Evolutionary conservation across 179 eudicot species (phyloP).

Genomic region (Camellia oleifera): DNA sequence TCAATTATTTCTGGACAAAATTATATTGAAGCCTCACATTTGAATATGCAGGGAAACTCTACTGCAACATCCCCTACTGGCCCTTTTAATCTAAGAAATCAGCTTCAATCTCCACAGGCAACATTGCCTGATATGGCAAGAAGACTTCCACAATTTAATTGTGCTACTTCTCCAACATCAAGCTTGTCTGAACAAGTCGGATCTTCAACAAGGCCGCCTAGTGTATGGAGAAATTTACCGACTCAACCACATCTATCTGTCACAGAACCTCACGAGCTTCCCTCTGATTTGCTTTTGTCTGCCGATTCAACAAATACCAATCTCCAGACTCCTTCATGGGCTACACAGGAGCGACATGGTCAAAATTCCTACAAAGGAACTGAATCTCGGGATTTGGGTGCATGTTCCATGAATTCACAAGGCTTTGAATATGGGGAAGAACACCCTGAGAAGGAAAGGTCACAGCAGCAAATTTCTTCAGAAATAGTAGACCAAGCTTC

Average conservation of each 20-base stretch:
- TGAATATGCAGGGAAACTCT: slow-evolving; percentile 16
- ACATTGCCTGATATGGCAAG: slow-evolving; percentile 17
- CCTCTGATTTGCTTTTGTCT: slow-evolving; percentile 13
- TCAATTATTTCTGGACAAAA: not conserved
- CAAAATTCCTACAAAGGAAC: slow-evolving; percentile 17
- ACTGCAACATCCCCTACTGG: slow-evolving; percentile 11
- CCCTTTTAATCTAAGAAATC: slow-evolving; percentile 14
- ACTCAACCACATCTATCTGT: slow-evolving; percentile 22
- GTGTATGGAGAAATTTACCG: slow-evolving; percentile 20
- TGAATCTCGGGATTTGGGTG: slow-evolving; percentile 18
- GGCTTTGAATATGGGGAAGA: slow-evolving; percentile 13
- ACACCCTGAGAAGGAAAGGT: slow-evolving; percentile 14
- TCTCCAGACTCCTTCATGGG: slow-evolving; percentile 18
- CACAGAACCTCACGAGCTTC: slow-evolving; percentile 10
- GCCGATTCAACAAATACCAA: slow-evolving; percentile 25
- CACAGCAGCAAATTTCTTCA: slow-evolving; percentile 11
- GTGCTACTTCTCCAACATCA: slow-evolving; percentile 14
- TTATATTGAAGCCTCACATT: not conserved
- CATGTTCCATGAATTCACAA: slow-evolving; percentile 22
- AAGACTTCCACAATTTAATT: slow-evolving; percentile 15
- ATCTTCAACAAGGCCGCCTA: slow-evolving; percentile 17
- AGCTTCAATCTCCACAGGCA: slow-evolving; percentile 25
- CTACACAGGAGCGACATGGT: slow-evolving; percentile 19
- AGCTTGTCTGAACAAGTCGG: slow-evolving; percentile 21
- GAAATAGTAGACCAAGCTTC: slow-evolving; percentile 13